Conservation (phyloP, 2,329 filamentous ascomycete genomes). For the Exophiala sp. region DNA sequence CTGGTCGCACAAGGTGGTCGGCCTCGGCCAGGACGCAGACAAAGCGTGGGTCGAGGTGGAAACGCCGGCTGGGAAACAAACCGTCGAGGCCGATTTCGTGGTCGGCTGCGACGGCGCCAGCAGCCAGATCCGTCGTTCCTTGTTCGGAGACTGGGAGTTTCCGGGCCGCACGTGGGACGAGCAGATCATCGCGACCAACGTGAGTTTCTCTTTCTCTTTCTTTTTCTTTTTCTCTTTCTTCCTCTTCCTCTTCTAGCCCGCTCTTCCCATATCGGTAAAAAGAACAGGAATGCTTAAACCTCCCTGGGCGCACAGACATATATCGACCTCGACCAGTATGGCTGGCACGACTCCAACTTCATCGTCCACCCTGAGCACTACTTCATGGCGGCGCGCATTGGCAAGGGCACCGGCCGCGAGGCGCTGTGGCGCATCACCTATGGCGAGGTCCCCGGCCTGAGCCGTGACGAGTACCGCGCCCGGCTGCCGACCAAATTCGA, state of each 20-base stretch:
- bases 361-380: slow-evolving; percentile 58
- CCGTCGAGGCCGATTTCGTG: slow-evolving; percentile 38
- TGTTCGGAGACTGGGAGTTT: slow-evolving; percentile 23
- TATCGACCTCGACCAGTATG: slow-evolving; percentile 25
- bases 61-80: slow-evolving; percentile 21
- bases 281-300: too few species aligned
- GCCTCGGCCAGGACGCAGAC: slow-evolving; percentile 23
- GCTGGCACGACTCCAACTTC: slow-evolving; percentile 37
- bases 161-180: slow-evolving; percentile 26
- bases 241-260: too few species aligned
- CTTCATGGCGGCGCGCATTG: slow-evolving; percentile 58
- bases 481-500: slow-evolving; percentile 54
- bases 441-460: slow-evolving; percentile 52
- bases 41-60: slow-evolving; percentile 25
- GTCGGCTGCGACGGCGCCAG: slow-evolving; percentile 39
- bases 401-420: slow-evolving; percentile 44
- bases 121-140: slow-evolving; percentile 25
- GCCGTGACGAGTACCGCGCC: slow-evolving; percentile 49
- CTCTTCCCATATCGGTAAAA: too few species aligned
- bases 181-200: slow-evolving; percentile 28
- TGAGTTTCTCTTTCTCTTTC: too few species aligned
- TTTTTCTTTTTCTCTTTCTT: too few species aligned
- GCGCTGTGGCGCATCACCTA: slow-evolving; percentile 60
- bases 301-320: slow-evolving; percentile 12
- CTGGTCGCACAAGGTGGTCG: slow-evolving; percentile 42